Evolutionary conservation across 306 rosid species (phyloP), one percentile per base, ranked within the genome.

Genomic region (Phaseolus lunatus): DNA sequence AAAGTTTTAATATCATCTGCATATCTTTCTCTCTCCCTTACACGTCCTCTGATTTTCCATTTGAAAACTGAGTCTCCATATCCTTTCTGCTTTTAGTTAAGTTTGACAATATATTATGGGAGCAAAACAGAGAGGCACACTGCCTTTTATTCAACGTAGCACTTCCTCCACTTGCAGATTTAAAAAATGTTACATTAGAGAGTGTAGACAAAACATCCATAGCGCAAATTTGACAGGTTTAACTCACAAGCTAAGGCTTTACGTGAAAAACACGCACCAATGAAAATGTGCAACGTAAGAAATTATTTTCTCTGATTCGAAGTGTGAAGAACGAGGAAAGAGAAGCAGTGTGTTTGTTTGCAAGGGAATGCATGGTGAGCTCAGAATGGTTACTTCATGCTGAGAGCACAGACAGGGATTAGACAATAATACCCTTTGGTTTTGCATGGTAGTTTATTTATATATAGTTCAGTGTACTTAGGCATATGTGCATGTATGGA

Each of bases 21-120:
- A n/a, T n/a, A n/a, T n/a, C n/a, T n/a, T n/a, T n/a, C n/a, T n/a
- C n/a, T n/a, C n/a, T n/a, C n/a, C n/a, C n/a, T n/a, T n/a, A n/a
- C n/a, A n/a, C n/a, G n/a, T n/a, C n/a, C n/a, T n/a, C n/a, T n/a
- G n/a, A n/a, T n/a, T n/a, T 76, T 0, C 27, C 14, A 14, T 69
- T 54, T 59, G 33, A 33, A 39, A 20, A 0, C 35, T 61, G 29
- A 69, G 53, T 63, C 78, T 76, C 81, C 78, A 76, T 82, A n/a
- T n/a, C 43, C 12, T 33, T 76, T 76, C 31, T 31, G 45, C 7
- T 16, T 31, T 31, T 6, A 19, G 66, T 59, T 59, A 59, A 14
- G 41, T 5, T 18, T 59, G 16, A 15, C 12, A 59, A 20, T 14
- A 27, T n/a, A 31, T 14, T 61, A 16, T 59, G 41, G 66, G 12